A percentile compares a stretch with the other conserved stretches of the same genome.
Conservation (phyloP, 495 filamentous ascomycete species). For the Penicillium soppii region DNA sequence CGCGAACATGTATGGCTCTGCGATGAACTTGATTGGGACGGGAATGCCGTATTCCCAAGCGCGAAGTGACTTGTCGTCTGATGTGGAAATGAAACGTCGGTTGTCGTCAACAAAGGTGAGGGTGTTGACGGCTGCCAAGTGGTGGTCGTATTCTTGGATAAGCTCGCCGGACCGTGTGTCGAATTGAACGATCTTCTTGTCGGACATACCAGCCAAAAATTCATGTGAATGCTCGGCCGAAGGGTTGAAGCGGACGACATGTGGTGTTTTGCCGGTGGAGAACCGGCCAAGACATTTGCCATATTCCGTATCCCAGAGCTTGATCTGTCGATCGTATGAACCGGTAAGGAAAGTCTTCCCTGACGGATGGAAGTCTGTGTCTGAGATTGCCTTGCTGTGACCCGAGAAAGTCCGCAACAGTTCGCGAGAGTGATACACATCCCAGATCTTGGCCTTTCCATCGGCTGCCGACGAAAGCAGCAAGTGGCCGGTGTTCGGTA, state of each 20-base stretch:
- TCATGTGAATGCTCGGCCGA: slow-evolving; percentile 72
- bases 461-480: slow-evolving; percentile 85
- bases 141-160: slow-evolving; percentile 98
- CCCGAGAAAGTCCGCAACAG: slow-evolving; percentile 86
- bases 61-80: slow-evolving; percentile 91
- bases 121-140: slow-evolving; percentile 95
- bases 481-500: slow-evolving; percentile 83
- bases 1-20: slow-evolving; percentile 95
- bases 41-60: slow-evolving; percentile 99
- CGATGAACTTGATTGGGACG: slow-evolving; percentile 84
- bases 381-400: slow-evolving; percentile 86
- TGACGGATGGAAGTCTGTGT: slow-evolving; percentile 78
- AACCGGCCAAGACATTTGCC: slow-evolving; percentile 83
- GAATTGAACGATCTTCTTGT: slow-evolving; percentile 99
- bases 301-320: slow-evolving; percentile 97
- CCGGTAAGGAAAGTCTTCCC: slow-evolving; percentile 91
- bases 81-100: slow-evolving; percentile 95
- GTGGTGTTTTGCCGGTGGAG: slow-evolving; percentile 89
- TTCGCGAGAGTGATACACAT: slow-evolving; percentile 85
- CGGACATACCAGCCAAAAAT: slow-evolving; percentile 93
- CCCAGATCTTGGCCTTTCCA: slow-evolving; percentile 89
- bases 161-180: slow-evolving; percentile 81
- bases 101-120: slow-evolving; percentile 95
- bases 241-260: slow-evolving; percentile 93
- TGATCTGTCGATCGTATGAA: slow-evolving; percentile 90